Evolutionary conservation across 164 flowering plant species (phyloP), one percentile per base, ranked within the genome.

Genomic region (Cinnamomum micranthum): DNA sequence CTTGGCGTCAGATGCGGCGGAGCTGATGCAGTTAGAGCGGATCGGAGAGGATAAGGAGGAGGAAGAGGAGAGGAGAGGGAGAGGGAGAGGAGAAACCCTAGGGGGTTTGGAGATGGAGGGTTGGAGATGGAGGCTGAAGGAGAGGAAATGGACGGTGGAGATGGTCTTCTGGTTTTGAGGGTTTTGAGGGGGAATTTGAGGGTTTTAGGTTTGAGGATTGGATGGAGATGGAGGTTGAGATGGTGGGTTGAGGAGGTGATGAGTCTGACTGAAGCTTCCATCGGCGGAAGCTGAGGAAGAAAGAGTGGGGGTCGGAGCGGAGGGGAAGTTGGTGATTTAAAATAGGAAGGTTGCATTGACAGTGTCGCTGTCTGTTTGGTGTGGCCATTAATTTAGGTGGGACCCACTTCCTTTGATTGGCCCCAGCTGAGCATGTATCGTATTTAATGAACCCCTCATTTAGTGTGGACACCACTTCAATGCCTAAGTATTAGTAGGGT

Each of bases 261-360:
- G 23, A 77, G 14, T 69, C 84, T 79, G 14, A 78, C 78, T 2
- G 92, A 82, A 76, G 89, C 85, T 65, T 83, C 92, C 94, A 88
- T 88, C 6, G 77, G 81, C 68, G 33, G 62, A 7, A 70, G 63
- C 33, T 65, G 31, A 75, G 67, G 68, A 80, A 67, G 19, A 17
- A 0, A 20, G 6, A 55, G n/a, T 0, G 17, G 7, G 35, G 35
- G 0, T 4, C 2, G 60, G 20, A 55, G 60, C 60, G 60, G 20
- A 55, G 60, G 47, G 47, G 47, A 1, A 41, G 47, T 41, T 7
- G 47, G 47, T 9, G 47, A 7, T 41, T 41, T 1, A 41, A 41
- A 41, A 41, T 7, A 41, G 2, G 47, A 41, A 41, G 47, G 47
- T 7, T 41, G 11, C 10, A 35, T 35, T 7, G 47, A 35, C 9